Evolutionary conservation across 2,329 filamentous ascomycete genomes (phyloP).

Genomic region (Neonectria neomacrospora): DNA sequence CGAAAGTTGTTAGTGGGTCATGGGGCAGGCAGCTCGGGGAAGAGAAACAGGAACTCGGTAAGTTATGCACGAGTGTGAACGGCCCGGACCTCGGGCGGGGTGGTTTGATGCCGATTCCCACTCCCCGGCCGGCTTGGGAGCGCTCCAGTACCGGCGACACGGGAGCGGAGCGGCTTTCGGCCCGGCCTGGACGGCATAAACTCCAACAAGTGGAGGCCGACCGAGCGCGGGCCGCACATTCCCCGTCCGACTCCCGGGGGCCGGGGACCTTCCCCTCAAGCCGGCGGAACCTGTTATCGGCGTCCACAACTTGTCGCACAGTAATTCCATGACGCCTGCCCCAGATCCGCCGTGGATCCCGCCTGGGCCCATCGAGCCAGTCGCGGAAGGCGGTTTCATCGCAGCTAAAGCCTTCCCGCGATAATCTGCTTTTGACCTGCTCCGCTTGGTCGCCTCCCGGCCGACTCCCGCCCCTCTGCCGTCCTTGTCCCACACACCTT

Average conservation of each 20-base stretch:
- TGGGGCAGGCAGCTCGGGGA: neutral
- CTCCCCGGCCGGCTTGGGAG: conserved; percentile 13
- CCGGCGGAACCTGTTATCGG: neutral
- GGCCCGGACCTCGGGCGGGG: neutral
- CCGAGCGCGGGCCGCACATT: conserved; percentile 13
- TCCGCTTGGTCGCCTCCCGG: neutral
- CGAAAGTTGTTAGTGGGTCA: neutral
- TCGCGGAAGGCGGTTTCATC: conserved; percentile 19
- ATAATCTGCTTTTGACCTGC: conserved; percentile 4
- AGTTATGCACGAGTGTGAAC: neutral
- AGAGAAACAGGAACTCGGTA: neutral
- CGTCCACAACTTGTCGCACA: neutral
- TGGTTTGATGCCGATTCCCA: conserved; percentile 14
- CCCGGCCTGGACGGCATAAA: conserved; percentile 21
- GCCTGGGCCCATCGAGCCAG: conserved; percentile 9
- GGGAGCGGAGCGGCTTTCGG: conserved; percentile 37
- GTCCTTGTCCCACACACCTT: neutral
- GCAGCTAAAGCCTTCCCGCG: conserved; percentile 10
- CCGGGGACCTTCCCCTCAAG: neutral
- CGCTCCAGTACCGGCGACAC: conserved; percentile 18
- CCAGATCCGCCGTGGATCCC: conserved; percentile 3
- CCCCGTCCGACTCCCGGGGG: conserved; percentile 28
- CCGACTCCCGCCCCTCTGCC: conserved; percentile 28
- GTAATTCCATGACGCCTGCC: conserved; percentile 1
- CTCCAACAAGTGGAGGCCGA: conserved; percentile 18